Percentiles rank a stretch among this genome's conserved stretches.
These are phyloP conservation scores for Fusarium duplospermum DNA, from an alignment of 2,329 filamentous ascomycete genomes.

Conservation along the genomic window DNA sequence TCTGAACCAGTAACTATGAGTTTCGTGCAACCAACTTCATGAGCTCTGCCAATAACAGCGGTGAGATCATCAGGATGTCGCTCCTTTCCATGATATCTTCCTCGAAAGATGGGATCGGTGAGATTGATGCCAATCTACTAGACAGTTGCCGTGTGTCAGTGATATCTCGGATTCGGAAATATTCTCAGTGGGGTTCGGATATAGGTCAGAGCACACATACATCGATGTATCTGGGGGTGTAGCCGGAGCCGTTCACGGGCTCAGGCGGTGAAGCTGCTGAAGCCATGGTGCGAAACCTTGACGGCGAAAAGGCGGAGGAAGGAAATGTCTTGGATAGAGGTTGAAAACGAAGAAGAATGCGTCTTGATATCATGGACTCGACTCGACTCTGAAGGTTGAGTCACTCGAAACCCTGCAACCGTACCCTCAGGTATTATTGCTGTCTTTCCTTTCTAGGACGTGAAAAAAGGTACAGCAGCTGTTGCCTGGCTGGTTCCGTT, in stretches of 20 bases:
- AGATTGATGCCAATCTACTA: constrained; percentile 91
- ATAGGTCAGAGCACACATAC: constrained; percentile 55
- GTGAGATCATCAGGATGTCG: constrained; percentile 78
- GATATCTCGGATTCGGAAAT: constrained; percentile 10
- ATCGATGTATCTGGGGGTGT: constrained; percentile 69
- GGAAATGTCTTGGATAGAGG: constrained; percentile 7
- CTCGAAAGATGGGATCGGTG: constrained; percentile 89
- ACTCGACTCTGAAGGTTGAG: constrained; percentile 11
- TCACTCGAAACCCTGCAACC: constrained; percentile 26
- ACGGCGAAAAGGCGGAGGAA: constrained; percentile 9
- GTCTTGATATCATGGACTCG: constrained; percentile 39
- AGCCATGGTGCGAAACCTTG: constrained; percentile 43
- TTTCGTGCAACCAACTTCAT: constrained; percentile 83
- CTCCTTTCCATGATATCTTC: constrained; percentile 83
- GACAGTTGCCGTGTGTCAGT: constrained; percentile 34
- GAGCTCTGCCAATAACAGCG: constrained; percentile 82
- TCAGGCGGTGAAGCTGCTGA: constrained; percentile 38
- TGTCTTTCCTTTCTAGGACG: constrained; percentile 2
- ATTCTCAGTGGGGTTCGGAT: constrained; percentile 12
- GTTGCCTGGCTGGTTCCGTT: constrained; percentile 1
- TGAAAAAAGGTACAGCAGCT: not conserved
- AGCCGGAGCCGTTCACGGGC: constrained; percentile 32
- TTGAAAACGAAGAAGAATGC: constrained; percentile 28
- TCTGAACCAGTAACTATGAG: constrained; percentile 95
- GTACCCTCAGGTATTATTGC: constrained; percentile 6